Evolutionary conservation across 805 yeast species (phyloP).

Genomic region (Cyberlindnera suaveolens): DNA sequence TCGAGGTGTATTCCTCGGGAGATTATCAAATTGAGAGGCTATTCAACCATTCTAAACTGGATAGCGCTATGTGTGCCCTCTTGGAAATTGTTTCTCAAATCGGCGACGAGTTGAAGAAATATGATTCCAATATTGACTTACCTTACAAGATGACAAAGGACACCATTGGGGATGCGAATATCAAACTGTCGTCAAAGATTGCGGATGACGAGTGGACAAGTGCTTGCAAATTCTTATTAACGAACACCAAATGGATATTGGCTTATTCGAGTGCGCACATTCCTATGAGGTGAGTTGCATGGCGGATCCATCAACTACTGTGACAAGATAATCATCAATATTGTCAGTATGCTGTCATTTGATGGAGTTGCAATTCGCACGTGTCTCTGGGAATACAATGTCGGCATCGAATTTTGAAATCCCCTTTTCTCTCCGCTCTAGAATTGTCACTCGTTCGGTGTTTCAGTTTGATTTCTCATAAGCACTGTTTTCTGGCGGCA

Average conservation of each 20-base stretch:
- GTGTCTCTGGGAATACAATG: too few relatives aligned
- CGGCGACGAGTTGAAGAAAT: conserved; percentile 28
- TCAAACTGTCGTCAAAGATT: conserved; percentile 56
- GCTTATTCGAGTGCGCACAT: conserved; percentile 54
- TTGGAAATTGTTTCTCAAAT: conserved; percentile 45
- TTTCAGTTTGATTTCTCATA: too few relatives aligned
- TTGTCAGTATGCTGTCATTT: too few relatives aligned
- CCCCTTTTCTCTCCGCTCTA: too few relatives aligned
- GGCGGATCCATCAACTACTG: background rate
- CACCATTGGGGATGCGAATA: conserved; percentile 69
- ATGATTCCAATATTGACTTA: conserved; percentile 52
- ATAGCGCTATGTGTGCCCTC: conserved; percentile 74
- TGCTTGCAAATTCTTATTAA: conserved; percentile 76
- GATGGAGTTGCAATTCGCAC: too few relatives aligned
- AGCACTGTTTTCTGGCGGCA: too few relatives aligned
- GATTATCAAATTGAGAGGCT: conserved; percentile 66
- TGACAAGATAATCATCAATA: too few relatives aligned
- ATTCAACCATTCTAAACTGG: conserved; percentile 70
- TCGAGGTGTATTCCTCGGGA: conserved; percentile 54
- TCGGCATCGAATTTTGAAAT: too few relatives aligned
- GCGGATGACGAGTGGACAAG: conserved; percentile 83
- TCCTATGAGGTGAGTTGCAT: conserved; percentile 4
- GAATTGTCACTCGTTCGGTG: too few relatives aligned
- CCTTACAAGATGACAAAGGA: conserved; percentile 73
- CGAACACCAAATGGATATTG: conserved; percentile 79